Percentiles rank a stretch among this genome's conserved stretches.
These are phyloP conservation scores for Onygena corvina DNA, from an alignment of 2,329 filamentous ascomycete genomes.

Conservation along the genomic window DNA sequence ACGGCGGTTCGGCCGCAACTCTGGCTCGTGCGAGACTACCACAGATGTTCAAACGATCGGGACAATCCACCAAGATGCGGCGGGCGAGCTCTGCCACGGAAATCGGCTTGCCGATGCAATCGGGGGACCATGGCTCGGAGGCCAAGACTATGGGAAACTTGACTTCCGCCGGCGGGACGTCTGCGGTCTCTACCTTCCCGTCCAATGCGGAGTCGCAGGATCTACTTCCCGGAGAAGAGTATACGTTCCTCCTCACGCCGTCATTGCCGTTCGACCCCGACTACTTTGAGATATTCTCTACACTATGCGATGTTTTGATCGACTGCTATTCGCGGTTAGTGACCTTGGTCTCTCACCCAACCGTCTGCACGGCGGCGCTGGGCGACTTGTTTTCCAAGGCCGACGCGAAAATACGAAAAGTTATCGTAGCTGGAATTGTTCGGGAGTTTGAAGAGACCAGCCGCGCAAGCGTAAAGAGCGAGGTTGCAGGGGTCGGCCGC, in stretches of 20 bases:
- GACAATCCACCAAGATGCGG: slow-evolving; percentile 45
- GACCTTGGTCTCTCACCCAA: slow-evolving; percentile 59
- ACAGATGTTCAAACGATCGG: slow-evolving; percentile 65
- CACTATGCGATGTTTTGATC: slow-evolving; percentile 86
- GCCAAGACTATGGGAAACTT: slow-evolving; percentile 35
- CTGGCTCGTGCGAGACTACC: slow-evolving; percentile 68
- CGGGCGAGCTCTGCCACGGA: slow-evolving; percentile 50
- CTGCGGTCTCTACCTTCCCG: slow-evolving; percentile 31
- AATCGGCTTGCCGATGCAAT: slow-evolving; percentile 44
- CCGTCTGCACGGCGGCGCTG: slow-evolving; percentile 56
- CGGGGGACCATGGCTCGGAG: slow-evolving; percentile 35
- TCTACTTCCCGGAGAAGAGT: slow-evolving; percentile 70
- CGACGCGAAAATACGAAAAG: slow-evolving; percentile 72
- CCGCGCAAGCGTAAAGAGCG: slow-evolving; percentile 60
- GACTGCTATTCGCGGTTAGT: slow-evolving; percentile 78
- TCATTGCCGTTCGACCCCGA: slow-evolving; percentile 90
- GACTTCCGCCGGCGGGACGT: slow-evolving; percentile 28
- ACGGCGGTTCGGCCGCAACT: slow-evolving; percentile 55
- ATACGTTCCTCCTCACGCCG: slow-evolving; percentile 79
- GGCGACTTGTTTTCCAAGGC: slow-evolving; percentile 84
- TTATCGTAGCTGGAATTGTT: slow-evolving; percentile 74
- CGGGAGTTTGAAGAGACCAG: slow-evolving; percentile 89
- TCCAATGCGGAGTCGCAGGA: slow-evolving; percentile 43
- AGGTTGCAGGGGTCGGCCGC: slow-evolving; percentile 75
- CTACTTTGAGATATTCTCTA: slow-evolving; percentile 92